A percentile compares a stretch with the other conserved stretches of the same genome.
Conservation (phyloP, 2,329 filamentous ascomycete genomes). For the Lachnellula arida region DNA sequence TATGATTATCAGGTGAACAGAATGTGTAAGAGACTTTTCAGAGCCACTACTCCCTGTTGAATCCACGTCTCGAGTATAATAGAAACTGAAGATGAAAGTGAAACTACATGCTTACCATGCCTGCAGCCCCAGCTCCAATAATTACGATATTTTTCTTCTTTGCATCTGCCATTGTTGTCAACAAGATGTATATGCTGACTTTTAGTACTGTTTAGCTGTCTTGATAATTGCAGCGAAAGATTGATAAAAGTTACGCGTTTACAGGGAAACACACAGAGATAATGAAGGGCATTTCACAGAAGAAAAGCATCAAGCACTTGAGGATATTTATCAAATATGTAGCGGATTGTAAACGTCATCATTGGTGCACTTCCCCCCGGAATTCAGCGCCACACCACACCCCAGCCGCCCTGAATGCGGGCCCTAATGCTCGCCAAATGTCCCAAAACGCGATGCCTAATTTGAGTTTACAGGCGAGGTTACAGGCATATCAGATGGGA, state of each 20-base stretch:
- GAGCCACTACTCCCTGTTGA: no score
- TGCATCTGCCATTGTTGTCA: neutral
- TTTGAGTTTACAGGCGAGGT: no score
- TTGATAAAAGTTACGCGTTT: neutral
- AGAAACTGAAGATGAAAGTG: neutral
- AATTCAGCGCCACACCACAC: no score
- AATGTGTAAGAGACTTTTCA: no score
- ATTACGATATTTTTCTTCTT: conserved; percentile 48
- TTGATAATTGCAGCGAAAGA: neutral
- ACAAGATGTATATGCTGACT: neutral
- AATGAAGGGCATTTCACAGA: neutral
- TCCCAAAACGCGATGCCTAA: no score
- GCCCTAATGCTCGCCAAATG: no score
- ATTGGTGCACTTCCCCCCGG: no score
- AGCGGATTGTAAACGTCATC: no score
- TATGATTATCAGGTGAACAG: no score
- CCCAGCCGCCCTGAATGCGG: no score
- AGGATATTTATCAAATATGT: no score
- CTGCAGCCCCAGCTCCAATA: conserved; percentile 59
- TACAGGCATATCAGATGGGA: neutral
- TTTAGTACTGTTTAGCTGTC: neutral
- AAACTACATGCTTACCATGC: conserved; percentile 42
- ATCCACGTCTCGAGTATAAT: neutral
- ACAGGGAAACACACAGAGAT: neutral
- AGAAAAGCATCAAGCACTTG: neutral